phyloP scores from a whole-genome alignment of 73 alveolate species.

The Paraurostyla sp. region DNA sequence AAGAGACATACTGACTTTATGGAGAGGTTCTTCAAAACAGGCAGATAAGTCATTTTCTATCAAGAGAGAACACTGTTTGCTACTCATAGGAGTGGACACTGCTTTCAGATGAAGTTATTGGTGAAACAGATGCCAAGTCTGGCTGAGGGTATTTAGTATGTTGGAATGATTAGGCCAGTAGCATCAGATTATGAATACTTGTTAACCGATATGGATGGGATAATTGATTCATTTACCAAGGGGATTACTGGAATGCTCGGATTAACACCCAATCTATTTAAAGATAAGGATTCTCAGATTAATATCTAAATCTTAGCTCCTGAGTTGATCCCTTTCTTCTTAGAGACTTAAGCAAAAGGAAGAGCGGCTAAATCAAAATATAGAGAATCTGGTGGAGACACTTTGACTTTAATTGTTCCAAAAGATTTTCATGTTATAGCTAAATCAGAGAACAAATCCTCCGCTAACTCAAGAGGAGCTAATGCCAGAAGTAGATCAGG shows the following conservation, averaged over 20 bases:
- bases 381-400: constrained; percentile 60
- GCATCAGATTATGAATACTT: constrained; percentile 61
- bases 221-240: constrained; percentile 43
- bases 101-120: constrained; percentile 59
- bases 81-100: constrained; percentile 65
- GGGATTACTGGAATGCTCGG: constrained; percentile 61
- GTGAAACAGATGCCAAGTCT: constrained; percentile 64
- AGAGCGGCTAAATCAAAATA: constrained; percentile 17
- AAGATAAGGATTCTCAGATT: constrained; percentile 59
- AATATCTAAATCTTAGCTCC: constrained; percentile 65
- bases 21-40: constrained; percentile 70
- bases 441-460: constrained; percentile 43
- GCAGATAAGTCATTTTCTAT: constrained; percentile 58
- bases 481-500: not conserved
- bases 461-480: not conserved
- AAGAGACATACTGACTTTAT: constrained; percentile 62
- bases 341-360: constrained; percentile 21
- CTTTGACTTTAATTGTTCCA: constrained; percentile 55
- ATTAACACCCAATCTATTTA: constrained; percentile 52
- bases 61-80: constrained; percentile 60
- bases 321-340: constrained; percentile 53
- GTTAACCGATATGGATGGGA: constrained; percentile 57
- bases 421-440: constrained; percentile 52
- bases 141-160: constrained; percentile 62
- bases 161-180: constrained; percentile 64